Base-by-base conservation (phyloP, 2,329 filamentous ascomycete species). In the Pseudogymnoascus sp. region DNA sequence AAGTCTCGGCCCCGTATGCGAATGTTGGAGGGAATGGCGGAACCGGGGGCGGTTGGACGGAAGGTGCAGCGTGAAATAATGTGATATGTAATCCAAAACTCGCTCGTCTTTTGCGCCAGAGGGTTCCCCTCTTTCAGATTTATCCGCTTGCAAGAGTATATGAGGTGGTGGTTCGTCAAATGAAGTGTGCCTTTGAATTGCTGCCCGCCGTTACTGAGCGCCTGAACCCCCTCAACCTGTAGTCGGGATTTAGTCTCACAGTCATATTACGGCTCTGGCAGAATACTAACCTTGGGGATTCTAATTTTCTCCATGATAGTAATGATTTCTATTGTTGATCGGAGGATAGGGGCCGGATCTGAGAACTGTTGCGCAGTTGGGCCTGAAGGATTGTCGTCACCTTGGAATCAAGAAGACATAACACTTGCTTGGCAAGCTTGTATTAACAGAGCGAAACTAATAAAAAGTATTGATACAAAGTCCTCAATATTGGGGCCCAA, bases 81-180 rank as follows among this genome's bases (percentile, higher is more conserved):
- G 23, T 93, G 92, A 75, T 92, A 99, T 14, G 94, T 92, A 63
- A 97, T 91, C 90, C 93, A 99, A 72, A 90, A 84, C 75, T 96
- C 90, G 73, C 86, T 82, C 21, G 82, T 78, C 67, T 78, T 79
- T 10, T 71, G 71, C 63, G 74, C 73, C n/a, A 69, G 64, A n/a
- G 71, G 66, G 21, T 76, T 76, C 60, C 79, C 75, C 53, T 75
- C 72, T 65, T 64, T 61, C 12, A 64, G 18, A 42, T 62, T 23
- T 35, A 50, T 63, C 21, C 31, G 35, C 65, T 67, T 63, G 66
- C 63, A 28, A 66, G 31, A 71, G 67, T 68, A 75, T 66, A 80
- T 78, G 59, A 80, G 78, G 74, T 89, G 86, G 73, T 84, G 85
- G 70, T 85, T 80, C 66, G 84, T 85, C 63, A 88, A 77, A 70